Conservation (phyloP, 495 filamentous ascomycete genomes). For the Patellaria atrata region DNA sequence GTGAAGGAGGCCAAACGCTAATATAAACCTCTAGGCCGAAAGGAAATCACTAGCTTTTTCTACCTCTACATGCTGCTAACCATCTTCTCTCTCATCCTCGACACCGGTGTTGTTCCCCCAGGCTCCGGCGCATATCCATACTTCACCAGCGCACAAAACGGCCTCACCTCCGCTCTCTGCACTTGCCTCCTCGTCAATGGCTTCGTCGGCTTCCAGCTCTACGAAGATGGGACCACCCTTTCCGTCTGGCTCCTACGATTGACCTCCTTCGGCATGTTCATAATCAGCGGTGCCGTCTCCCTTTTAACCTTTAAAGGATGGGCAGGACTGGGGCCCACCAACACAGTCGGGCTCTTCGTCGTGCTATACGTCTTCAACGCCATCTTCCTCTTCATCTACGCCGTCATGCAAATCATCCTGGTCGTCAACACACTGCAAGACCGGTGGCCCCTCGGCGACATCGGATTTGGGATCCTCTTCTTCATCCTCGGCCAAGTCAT, state of each 20-base stretch:
- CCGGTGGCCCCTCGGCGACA: constrained; percentile 88
- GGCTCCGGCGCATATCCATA: constrained; percentile 70
- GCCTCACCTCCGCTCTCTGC: constrained; percentile 78
- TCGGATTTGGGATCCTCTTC: constrained; percentile 81
- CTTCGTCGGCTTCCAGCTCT: constrained; percentile 97
- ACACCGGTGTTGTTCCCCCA: constrained; percentile 83
- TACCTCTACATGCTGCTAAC: constrained; percentile 90
- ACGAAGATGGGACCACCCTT: constrained; percentile 92
- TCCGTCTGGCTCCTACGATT: constrained; percentile 87
- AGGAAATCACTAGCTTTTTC: constrained; percentile 97
- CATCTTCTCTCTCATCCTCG: constrained; percentile 75
- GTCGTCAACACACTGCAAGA: constrained; percentile 86
- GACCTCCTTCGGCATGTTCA: constrained; percentile 65
- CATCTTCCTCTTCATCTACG: constrained; percentile 69
- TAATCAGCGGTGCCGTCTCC: constrained; percentile 72
- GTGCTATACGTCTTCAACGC: constrained; percentile 87
- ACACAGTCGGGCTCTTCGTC: constrained; percentile 79
- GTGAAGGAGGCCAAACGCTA: neutral
- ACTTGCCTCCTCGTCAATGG: constrained; percentile 90
- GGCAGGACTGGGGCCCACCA: constrained; percentile 71
- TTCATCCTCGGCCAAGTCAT: constrained; percentile 89
- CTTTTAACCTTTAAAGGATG: constrained; percentile 87
- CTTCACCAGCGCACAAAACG: constrained; percentile 78
- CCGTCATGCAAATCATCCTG: constrained; percentile 76
- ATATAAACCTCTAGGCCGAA: constrained; percentile 53